Evolutionary conservation across 2,329 filamentous ascomycete species (phyloP).

Genomic region (Lasiodiplodia hormozganensis): DNA sequence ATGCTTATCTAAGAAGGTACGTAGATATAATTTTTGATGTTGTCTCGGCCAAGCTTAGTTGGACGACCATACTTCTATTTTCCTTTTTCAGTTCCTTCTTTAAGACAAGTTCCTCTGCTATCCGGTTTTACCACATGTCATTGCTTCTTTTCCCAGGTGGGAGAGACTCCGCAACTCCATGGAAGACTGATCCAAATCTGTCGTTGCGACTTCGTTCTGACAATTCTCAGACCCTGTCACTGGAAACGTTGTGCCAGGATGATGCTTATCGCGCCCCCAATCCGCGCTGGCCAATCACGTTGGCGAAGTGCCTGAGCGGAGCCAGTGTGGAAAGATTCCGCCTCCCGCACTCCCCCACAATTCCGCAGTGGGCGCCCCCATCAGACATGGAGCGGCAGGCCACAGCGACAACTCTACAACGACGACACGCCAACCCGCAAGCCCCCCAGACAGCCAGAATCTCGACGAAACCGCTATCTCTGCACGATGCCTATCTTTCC

Average conservation of each 20-base stretch:
- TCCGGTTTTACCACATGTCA: too few species aligned
- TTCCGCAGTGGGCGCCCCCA: neutral
- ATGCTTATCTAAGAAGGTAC: too few species aligned
- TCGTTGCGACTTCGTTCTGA: too few species aligned
- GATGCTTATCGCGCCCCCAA: constrained; percentile 12
- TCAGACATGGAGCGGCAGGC: neutral
- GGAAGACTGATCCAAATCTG: too few species aligned
- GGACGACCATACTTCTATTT: neutral
- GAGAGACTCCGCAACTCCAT: too few species aligned
- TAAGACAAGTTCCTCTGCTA: too few species aligned
- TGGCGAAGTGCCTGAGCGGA: neutral
- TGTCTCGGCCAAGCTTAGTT: neutral
- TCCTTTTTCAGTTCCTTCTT: neutral
- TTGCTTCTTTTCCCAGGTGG: too few species aligned
- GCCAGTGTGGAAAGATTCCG: constrained; percentile 4
- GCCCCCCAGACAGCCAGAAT: neutral
- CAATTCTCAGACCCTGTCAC: too few species aligned
- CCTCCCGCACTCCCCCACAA: neutral
- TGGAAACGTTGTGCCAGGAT: neutral
- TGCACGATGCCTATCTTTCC: neutral
- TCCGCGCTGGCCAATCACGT: constrained; percentile 8
- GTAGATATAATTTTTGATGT: neutral
- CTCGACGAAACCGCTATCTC: constrained; percentile 18
- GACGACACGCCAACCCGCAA: constrained; percentile 9
- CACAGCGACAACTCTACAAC: constrained; percentile 16